phyloP scores from a whole-genome alignment of 129 eudicot genomes.

The Rutidosis leptorrhynchoides region DNA sequence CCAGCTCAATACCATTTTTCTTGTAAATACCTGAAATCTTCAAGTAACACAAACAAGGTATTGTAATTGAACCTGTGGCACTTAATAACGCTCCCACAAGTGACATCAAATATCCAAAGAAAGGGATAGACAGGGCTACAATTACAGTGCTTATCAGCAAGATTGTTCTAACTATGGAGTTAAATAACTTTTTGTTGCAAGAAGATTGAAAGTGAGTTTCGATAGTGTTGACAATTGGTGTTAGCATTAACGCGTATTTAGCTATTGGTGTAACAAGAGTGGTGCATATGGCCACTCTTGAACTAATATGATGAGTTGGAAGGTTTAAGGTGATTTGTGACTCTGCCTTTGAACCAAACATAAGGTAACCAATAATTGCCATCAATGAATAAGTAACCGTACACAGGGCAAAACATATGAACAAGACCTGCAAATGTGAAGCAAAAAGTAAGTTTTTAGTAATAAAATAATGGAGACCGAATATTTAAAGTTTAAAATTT shows the following conservation, averaged over 20 bases:
- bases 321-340: slow-evolving; percentile 76
- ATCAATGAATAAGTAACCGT: slow-evolving; percentile 58
- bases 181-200: slow-evolving; percentile 29
- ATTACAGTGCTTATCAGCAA: slow-evolving; percentile 57
- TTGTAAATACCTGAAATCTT: slow-evolving; percentile 52
- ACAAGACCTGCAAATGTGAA: slow-evolving; percentile 53
- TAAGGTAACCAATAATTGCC: slow-evolving; percentile 73
- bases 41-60: slow-evolving; percentile 78
- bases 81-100: slow-evolving; percentile 85
- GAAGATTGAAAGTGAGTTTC: slow-evolving; percentile 43
- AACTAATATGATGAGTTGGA: slow-evolving; percentile 51
- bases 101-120: slow-evolving; percentile 62
- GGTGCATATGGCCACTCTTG: slow-evolving; percentile 67
- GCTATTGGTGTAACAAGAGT: slow-evolving; percentile 73
- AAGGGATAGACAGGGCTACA: slow-evolving; percentile 58
- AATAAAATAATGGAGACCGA: no score
- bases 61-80: slow-evolving; percentile 50
- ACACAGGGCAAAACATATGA: slow-evolving; percentile 54
- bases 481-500: no score
- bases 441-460: background rate
- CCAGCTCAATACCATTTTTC: slow-evolving; percentile 40
- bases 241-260: slow-evolving; percentile 74
- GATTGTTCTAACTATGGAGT: slow-evolving; percentile 42
- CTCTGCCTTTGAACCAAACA: slow-evolving; percentile 58
- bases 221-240: slow-evolving; percentile 53